Evolutionary conservation across 441 rosid genomes (phyloP).

Genomic region (Mallotus japonicus): DNA sequence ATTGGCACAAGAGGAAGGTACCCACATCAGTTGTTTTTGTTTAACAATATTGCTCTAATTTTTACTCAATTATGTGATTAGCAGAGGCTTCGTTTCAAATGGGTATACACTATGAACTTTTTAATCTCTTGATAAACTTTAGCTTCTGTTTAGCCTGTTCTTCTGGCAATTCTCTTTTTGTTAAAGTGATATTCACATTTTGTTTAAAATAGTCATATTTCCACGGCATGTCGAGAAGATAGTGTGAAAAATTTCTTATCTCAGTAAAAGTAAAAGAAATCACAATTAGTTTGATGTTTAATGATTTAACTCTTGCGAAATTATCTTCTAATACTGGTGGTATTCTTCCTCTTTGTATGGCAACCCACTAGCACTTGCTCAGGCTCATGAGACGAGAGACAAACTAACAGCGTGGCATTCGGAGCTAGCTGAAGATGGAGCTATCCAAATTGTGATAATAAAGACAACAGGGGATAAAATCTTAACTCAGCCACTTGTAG

Average conservation of each 20-base stretch:
- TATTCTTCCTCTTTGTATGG: conserved; percentile 36
- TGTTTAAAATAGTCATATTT: neutral
- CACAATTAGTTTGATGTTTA: too few species aligned
- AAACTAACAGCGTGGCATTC: conserved; percentile 73
- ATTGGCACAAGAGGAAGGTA: conserved; percentile 98
- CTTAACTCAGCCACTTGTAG: conserved; percentile 88
- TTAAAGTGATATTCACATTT: neutral
- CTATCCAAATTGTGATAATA: conserved; percentile 80
- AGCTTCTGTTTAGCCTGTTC: neutral
- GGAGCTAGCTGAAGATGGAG: conserved; percentile 86
- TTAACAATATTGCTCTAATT: conserved; percentile 6
- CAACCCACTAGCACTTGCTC: conserved; percentile 98
- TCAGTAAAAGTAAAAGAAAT: too few species aligned
- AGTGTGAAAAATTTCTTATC: too few species aligned
- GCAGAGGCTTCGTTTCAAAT: neutral
- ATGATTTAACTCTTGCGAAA: neutral
- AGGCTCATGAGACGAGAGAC: conserved; percentile 82
- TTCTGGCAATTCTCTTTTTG: too few species aligned
- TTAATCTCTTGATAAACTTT: neutral
- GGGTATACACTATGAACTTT: neutral
- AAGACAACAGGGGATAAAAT: conserved; percentile 97
- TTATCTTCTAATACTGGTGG: too few species aligned
- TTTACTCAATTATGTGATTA: conserved; percentile 18
- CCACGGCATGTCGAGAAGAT: neutral
- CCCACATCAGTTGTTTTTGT: neutral